Evolutionary conservation across 2,329 filamentous ascomycete species (phyloP).

Genomic region (Claviceps lovelessii): DNA sequence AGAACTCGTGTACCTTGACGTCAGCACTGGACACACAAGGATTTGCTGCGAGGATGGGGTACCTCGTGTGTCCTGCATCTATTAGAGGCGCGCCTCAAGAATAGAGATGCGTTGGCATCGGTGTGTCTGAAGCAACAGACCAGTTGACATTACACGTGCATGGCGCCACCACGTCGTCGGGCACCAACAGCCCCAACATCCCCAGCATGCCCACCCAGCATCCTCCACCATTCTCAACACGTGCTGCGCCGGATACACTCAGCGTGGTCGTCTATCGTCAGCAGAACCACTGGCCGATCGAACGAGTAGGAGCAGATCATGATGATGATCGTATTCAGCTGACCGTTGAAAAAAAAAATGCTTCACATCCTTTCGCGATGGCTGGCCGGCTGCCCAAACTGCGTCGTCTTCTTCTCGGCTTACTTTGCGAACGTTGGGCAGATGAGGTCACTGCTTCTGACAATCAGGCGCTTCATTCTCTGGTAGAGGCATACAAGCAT

Average conservation of each 20-base stretch:
- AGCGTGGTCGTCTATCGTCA: background rate
- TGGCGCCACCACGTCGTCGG: slow-evolving; percentile 3
- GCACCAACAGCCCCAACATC: background rate
- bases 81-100: background rate
- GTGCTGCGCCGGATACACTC: background rate
- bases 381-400: background rate
- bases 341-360: background rate
- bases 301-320: background rate
- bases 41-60: background rate
- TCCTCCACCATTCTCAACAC: background rate
- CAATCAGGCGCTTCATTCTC: background rate
- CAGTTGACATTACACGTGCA: background rate
- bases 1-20: slow-evolving; percentile 1
- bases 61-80: background rate
- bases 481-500: background rate
- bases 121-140: background rate
- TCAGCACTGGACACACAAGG: background rate
- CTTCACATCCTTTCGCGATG: background rate
- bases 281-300: background rate
- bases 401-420: background rate
- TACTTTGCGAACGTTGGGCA: background rate
- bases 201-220: background rate
- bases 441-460: background rate
- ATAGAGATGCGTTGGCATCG: slow-evolving; percentile 1
- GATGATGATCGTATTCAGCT: background rate